Base-by-base conservation (phyloP, 202 grass and related monocot genomes). In the Miscanthus sacchariflorus region DNA sequence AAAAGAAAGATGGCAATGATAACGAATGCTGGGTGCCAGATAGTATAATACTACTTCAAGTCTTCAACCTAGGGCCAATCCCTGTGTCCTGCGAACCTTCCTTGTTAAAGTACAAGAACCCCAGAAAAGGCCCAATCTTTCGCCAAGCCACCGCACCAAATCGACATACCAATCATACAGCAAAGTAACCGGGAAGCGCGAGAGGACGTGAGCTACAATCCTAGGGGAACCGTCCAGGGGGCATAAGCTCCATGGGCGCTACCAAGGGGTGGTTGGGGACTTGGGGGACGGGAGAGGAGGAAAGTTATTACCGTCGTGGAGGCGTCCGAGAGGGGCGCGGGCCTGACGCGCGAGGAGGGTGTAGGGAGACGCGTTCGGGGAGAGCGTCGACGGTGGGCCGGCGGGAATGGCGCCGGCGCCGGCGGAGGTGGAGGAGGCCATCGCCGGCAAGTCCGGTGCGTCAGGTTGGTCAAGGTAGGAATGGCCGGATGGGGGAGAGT, bases 351-450 rank as follows among this genome's bases (percentile, higher is more conserved):
- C 43, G 21, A 74, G 87, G 75, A 76, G 65, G 46, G 39, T 66
- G 85, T 85, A 92, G 54, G 92, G 94, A 56, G 88, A 21, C 24
- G 91, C 87, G 87, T 93, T 76, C 77, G 94, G 79, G 13, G 94
- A 90, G 65, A 96, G 89, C 40, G 74, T 81, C 9, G 84, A 93
- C 3, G 81, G 15, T 4, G 70, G 15, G 77, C 28, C 76, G 33
- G 68, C 39, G 24, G n/a, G 25, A 77, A 81, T 78, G 84, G 88
- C 23, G 33, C 50, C 44, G 48, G 27, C 74, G 68, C 7, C 9
- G 9, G 17, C 4, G 12, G 23, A 46, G 78, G 85, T 40, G 30
- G 86, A 46, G 56, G 71, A 63, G 52, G 82, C 30, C 92, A 83
- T 90, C 88, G 83, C 69, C 89, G 84, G 78, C 65, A 52, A 76